Conservation (phyloP, 2,329 filamentous ascomycete species). For the Cordyceps cateniannulata region DNA sequence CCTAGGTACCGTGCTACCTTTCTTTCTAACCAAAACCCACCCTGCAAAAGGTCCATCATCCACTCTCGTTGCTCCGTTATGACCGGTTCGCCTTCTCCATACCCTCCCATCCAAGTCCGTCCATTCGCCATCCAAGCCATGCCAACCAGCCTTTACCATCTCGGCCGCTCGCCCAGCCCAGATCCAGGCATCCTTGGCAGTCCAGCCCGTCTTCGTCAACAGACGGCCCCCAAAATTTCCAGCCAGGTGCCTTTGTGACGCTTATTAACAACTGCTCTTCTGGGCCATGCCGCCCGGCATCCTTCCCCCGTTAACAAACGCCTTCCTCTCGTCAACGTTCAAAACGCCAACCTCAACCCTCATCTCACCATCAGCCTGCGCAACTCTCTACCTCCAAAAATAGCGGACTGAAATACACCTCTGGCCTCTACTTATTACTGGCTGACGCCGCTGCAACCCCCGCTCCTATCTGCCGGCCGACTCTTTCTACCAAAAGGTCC, state of each 20-base stretch:
- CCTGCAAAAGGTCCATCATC: conserved; percentile 7
- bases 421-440: neutral
- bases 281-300: neutral
- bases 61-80: neutral
- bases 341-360: neutral
- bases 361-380: neutral
- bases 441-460: neutral
- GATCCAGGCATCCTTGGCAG: conserved; percentile 10
- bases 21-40: neutral
- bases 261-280: neutral
- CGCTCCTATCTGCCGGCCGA: conserved; percentile 6
- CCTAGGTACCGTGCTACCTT: neutral
- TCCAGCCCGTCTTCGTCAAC: neutral
- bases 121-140: neutral
- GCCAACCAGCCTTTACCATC: neutral
- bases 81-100: neutral
- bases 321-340: neutral
- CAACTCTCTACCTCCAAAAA: neutral
- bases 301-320: neutral
- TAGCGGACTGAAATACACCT: neutral
- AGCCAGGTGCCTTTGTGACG: neutral
- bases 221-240: neutral
- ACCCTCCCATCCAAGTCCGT: neutral
- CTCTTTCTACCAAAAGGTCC: conserved; percentile 7
- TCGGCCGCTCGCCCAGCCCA: conserved; percentile 6